Evolutionary conservation across 1,284 basidiomycete genomes (phyloP).

Genomic region (Ustilago trichophora): DNA sequence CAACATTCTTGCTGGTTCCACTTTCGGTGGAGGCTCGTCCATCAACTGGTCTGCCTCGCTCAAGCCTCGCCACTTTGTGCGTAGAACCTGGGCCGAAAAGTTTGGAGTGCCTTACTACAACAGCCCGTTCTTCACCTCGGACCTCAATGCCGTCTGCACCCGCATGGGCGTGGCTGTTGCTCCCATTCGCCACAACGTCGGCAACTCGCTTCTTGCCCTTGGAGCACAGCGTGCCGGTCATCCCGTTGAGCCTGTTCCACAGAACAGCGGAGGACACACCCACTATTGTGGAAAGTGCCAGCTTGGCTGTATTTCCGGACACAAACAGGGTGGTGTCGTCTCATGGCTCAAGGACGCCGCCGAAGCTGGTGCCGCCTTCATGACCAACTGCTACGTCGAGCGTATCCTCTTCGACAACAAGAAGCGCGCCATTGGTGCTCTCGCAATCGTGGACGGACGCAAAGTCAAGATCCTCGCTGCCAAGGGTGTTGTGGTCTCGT

Average conservation of each 20-base stretch:
- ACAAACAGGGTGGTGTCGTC: constrained; percentile 67
- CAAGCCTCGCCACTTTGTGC: constrained; percentile 67
- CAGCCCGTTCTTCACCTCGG: constrained; percentile 64
- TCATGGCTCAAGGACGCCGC: constrained; percentile 67
- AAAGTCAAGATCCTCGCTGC: constrained; percentile 63
- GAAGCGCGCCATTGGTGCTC: constrained; percentile 56
- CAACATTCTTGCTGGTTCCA: constrained; percentile 67
- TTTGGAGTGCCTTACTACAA: constrained; percentile 67
- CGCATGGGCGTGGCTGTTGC: constrained; percentile 67
- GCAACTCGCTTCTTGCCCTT: constrained; percentile 65
- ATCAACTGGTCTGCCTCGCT: constrained; percentile 70
- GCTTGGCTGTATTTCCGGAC: constrained; percentile 66
- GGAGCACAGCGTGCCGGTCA: constrained; percentile 64
- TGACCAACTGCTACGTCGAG: constrained; percentile 65
- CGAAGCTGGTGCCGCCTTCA: constrained; percentile 65
- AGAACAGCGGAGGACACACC: constrained; percentile 67
- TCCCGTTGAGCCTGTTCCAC: constrained; percentile 64
- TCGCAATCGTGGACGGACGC: constrained; percentile 56
- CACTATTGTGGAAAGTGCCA: constrained; percentile 68
- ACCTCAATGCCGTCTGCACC: constrained; percentile 66
- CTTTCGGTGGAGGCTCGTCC: constrained; percentile 69
- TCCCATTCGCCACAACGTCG: constrained; percentile 66
- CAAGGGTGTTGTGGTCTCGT: constrained; percentile 67
- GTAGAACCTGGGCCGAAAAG: constrained; percentile 67
- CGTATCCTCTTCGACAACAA: constrained; percentile 66